Evolutionary conservation across 805 yeast species (phyloP), one percentile per base, ranked within the genome.

Genomic region (Hanseniaspora nectarophila): DNA sequence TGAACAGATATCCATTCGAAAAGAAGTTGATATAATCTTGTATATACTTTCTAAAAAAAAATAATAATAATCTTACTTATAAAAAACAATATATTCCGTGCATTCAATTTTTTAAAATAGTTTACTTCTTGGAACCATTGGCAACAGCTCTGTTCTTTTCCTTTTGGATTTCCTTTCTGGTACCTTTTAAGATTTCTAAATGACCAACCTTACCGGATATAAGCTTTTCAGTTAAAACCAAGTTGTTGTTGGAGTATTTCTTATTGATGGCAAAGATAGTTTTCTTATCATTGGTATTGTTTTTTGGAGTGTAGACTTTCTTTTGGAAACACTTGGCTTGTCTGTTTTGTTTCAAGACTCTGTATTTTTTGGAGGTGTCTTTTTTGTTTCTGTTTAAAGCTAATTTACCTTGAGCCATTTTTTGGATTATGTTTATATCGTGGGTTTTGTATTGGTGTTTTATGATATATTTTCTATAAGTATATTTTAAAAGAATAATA

Each of bases 201-300:
- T 90, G 97, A 24, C 98, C 98, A 7, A 90, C 97, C 64, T 90
- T 76, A 53, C 94, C 74, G 1, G 97, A 81, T 58, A 90, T 78
- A 54, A 87, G 73, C 68, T 79, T 87, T 68, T 90, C 98, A 3
- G 97, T 90, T 5, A 45, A 13, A n/a, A 49, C 15, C 8, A 49
- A 23, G 28, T 49, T 49, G 43, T 49, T 49, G 35, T 49, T 49
- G 39, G 77, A 72, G 31, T 49, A 49, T 34, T 49, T 49, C 35
- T 49, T 49, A 33, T 49, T 49, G 24, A 49, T 28, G 23, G 33
- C 7, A 12, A 26, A 49, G 15, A 49, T 49, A 1, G 53, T 49
- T 43, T 42, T 49, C 37, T 49, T 49, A 10, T 49, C 53, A 34
- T 42, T 42, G 3, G 77, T 62, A 68, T 42, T 47, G 26, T 23